Evolutionary conservation across 2,329 filamentous ascomycete genomes (phyloP).

Genomic region (Rhynchosporium graminicola): DNA sequence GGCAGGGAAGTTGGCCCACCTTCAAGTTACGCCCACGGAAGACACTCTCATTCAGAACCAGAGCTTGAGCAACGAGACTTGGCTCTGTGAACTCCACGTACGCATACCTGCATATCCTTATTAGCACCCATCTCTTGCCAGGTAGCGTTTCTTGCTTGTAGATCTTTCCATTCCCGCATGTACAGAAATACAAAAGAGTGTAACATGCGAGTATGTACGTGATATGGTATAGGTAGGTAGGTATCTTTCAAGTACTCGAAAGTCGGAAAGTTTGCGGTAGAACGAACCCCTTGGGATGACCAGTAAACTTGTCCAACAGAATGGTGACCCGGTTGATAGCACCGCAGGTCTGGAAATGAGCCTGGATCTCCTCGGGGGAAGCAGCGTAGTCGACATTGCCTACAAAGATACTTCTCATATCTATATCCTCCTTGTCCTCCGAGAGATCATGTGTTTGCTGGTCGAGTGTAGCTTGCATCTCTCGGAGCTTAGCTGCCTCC

Average conservation of each 20-base stretch:
- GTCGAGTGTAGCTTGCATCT: conserved; percentile 86
- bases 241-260: not conserved
- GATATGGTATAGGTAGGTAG: not conserved
- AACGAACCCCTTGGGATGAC: conserved; percentile 96
- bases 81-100: conserved; percentile 99
- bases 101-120: conserved; percentile 70
- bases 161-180: not conserved
- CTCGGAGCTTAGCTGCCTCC: conserved; percentile 80
- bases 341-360: conserved; percentile 95
- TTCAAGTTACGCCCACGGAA: conserved; percentile 96
- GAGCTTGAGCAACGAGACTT: conserved; percentile 85
- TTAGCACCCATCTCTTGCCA: conserved; percentile 58
- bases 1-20: conserved; percentile 53
- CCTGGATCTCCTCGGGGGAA: conserved; percentile 96
- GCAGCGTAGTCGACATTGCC: conserved; percentile 98
- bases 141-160: conserved; percentile 48
- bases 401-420: conserved; percentile 94
- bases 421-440: conserved; percentile 94
- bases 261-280: conserved; percentile 31
- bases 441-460: conserved; percentile 79
- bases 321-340: conserved; percentile 98
- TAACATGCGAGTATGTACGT: not conserved
- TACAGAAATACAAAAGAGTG: not conserved
- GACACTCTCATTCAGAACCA: conserved; percentile 94
- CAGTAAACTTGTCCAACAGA: conserved; percentile 95